Percentiles rank a stretch among this genome's conserved stretches.
Evolutionary conservation across 257 asterid genomes (phyloP).

Genomic region (Ballota nigra): DNA sequence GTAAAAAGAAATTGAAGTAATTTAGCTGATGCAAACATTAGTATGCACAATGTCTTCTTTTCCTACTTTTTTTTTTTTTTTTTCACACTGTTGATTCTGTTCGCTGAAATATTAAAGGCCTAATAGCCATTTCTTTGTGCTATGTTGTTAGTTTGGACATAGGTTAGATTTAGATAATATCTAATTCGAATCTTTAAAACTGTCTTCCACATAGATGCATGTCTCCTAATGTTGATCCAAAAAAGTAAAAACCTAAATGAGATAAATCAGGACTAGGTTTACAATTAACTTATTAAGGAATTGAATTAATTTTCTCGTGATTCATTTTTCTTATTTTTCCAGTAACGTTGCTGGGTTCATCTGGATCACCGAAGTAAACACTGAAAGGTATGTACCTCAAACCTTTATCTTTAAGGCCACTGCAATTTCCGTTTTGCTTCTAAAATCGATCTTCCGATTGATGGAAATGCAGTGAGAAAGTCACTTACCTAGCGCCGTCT

Average conservation of each 20-base stretch:
- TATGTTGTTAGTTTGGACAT: not conserved
- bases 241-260: not conserved
- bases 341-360: slow-evolving; percentile 97
- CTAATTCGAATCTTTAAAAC: not conserved
- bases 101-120: not conserved
- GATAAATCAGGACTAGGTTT: not conserved
- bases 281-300: not conserved
- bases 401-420: not conserved
- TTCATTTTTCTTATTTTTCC: slow-evolving; percentile 20
- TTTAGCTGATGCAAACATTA: not conserved
- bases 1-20: too few relatives aligned
- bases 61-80: too few relatives aligned
- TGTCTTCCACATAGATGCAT: not conserved
- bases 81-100: not conserved
- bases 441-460: slow-evolving; percentile 5
- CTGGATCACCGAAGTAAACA: slow-evolving; percentile 79
- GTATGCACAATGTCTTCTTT: not conserved
- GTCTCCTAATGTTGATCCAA: not conserved
- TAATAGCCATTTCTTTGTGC: not conserved
- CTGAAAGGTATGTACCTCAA: slow-evolving; percentile 55
- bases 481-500: slow-evolving; percentile 84
- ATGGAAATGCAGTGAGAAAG: slow-evolving; percentile 57
- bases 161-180: not conserved
- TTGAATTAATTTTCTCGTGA: not conserved
- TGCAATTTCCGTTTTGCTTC: not conserved